Percentiles rank a stretch among this genome's conserved stretches.
phyloP scores from a whole-genome alignment of 371 early-diverging fungal species.

The Haplosporangium sp. region DNA sequence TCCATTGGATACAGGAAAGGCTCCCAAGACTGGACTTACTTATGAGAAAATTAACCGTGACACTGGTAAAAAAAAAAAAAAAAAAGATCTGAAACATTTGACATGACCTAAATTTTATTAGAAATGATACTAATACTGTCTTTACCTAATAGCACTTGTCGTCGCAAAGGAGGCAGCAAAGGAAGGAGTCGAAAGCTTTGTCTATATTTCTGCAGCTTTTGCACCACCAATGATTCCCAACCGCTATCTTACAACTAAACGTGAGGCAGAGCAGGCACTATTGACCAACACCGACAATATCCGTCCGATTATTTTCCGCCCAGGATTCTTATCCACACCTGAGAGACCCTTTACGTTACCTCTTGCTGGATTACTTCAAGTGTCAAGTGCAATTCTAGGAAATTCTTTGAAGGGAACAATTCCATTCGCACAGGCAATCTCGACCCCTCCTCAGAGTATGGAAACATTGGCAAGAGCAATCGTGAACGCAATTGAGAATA shows the following conservation, averaged over 20 bases:
- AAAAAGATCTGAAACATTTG: not conserved
- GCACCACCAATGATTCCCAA: constrained; percentile 75
- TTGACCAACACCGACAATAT: constrained; percentile 61
- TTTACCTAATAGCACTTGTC: constrained; percentile 57
- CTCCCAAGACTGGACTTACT: constrained; percentile 46
- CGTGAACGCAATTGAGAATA: constrained; percentile 61
- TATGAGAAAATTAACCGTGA: constrained; percentile 81
- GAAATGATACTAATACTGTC: not conserved
- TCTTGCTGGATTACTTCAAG: constrained; percentile 66
- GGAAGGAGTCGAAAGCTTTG: constrained; percentile 69
- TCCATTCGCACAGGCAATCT: constrained; percentile 67
- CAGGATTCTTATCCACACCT: constrained; percentile 77
- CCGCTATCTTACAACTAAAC: constrained; percentile 81
- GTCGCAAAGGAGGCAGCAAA: constrained; percentile 65
- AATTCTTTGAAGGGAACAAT: constrained; percentile 64
- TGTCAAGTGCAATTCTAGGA: constrained; percentile 61
- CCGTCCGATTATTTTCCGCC: constrained; percentile 74
- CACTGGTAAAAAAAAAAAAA: constrained; percentile 61
- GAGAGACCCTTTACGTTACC: constrained; percentile 70
- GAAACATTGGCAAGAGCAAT: constrained; percentile 75
- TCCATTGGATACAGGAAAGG: constrained; percentile 36
- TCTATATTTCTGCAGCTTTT: constrained; percentile 79
- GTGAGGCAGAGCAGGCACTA: constrained; percentile 74
- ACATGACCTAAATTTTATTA: not conserved
- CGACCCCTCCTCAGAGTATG: constrained; percentile 70